These are phyloP conservation scores for Wickerhamomyces hampshirensis DNA, from an alignment of 805 yeast genomes.

Conservation along the genomic window DNA sequence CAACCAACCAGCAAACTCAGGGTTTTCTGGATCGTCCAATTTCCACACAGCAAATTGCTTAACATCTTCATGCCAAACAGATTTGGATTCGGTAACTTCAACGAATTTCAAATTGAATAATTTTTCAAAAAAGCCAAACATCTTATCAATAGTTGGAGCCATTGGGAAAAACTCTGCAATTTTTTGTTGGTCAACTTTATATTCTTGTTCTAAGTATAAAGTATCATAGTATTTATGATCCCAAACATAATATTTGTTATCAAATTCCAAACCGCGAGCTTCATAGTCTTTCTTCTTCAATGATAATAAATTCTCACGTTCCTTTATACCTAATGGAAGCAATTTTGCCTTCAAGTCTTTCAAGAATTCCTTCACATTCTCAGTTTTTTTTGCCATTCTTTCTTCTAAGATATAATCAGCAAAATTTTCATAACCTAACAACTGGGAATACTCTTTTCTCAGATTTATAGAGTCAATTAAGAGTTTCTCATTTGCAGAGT, in stretches of 20 bases:
- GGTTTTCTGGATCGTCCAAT: constrained; percentile 41
- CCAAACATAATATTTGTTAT: constrained; percentile 57
- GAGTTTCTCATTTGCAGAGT: constrained; percentile 57
- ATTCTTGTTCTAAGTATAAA: constrained; percentile 59
- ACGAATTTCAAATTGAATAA: constrained; percentile 66
- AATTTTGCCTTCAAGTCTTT: constrained; percentile 56
- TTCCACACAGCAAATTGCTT: constrained; percentile 70
- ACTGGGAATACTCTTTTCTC: constrained; percentile 56
- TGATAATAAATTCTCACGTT: constrained; percentile 40
- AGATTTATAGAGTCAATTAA: constrained; percentile 55
- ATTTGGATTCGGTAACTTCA: constrained; percentile 29
- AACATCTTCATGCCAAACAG: constrained; percentile 75
- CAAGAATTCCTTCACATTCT: constrained; percentile 56
- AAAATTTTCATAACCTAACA: constrained; percentile 63
- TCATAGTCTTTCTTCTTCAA: constrained; percentile 52
- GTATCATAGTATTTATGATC: constrained; percentile 67
- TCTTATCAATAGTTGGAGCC: constrained; percentile 57
- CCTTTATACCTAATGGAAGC: constrained; percentile 53
- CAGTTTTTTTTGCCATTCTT: constrained; percentile 72
- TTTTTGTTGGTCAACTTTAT: constrained; percentile 64
- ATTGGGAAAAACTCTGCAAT: constrained; percentile 79
- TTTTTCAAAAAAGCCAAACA: constrained; percentile 67
- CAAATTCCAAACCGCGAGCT: constrained; percentile 37
- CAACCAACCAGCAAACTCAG: constrained; percentile 70
- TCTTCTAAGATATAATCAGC: constrained; percentile 71